phyloP scores from a whole-genome alignment of 1,284 basidiomycete species.

The Rhodotorula sp. region DNA sequence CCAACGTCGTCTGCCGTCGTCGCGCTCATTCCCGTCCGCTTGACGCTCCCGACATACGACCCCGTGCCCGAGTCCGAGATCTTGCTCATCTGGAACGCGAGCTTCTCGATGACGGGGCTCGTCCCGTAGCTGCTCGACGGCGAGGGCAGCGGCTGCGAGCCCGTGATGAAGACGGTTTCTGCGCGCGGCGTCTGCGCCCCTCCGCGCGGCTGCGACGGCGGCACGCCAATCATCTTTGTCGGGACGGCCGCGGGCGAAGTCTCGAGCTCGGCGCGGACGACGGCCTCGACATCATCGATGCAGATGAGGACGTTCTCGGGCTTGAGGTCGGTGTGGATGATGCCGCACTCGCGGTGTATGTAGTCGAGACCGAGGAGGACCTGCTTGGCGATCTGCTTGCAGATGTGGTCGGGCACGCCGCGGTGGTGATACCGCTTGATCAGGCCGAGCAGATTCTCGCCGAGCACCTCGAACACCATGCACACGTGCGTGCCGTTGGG shows the following conservation, averaged over 20 bases:
- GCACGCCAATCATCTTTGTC: slow-evolving; percentile 86
- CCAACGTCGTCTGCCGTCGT: slow-evolving; percentile 59
- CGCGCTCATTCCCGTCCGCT: slow-evolving; percentile 49
- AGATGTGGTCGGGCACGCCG: slow-evolving; percentile 89
- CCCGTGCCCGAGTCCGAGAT: slow-evolving; percentile 49
- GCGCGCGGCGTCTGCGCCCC: slow-evolving; percentile 94
- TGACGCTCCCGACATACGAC: slow-evolving; percentile 36
- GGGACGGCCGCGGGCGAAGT: slow-evolving; percentile 61
- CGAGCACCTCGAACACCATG: slow-evolving; percentile 99
- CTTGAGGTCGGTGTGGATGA: slow-evolving; percentile 71
- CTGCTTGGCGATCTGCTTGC: slow-evolving; percentile 96
- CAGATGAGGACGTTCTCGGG: slow-evolving; percentile 97
- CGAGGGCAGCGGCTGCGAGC: slow-evolving; percentile 85
- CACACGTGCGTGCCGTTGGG: slow-evolving; percentile 97
- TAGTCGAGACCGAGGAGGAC: slow-evolving; percentile 93
- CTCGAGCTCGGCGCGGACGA: slow-evolving; percentile 83
- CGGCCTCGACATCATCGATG: slow-evolving; percentile 94
- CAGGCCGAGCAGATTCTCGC: slow-evolving; percentile 95
- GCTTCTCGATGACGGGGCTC: slow-evolving; percentile 82
- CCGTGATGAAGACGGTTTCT: slow-evolving; percentile 86
- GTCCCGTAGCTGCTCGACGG: slow-evolving; percentile 72
- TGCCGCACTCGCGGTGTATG: slow-evolving; percentile 91
- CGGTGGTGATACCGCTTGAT: slow-evolving; percentile 94
- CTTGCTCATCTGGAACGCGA: slow-evolving; percentile 86
- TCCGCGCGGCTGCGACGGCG: slow-evolving; percentile 90